Conservation (phyloP, 768 basidiomycete genomes). For the Serendipita indica region DNA sequence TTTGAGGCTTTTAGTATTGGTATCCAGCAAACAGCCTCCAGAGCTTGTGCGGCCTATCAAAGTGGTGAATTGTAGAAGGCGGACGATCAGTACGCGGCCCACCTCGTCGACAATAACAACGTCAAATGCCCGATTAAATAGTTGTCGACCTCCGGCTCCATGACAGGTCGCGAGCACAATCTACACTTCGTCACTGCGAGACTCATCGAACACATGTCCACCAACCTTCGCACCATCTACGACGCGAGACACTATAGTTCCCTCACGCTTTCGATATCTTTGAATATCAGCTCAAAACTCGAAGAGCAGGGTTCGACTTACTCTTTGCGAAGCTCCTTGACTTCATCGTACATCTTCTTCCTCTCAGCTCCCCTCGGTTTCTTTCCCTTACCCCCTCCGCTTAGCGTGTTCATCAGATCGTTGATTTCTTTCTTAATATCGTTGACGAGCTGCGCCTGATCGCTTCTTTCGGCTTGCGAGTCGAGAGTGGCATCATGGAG, state of each 20-base stretch:
- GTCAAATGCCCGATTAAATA: constrained; percentile 69
- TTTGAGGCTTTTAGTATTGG: constrained; percentile 88
- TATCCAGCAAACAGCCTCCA: constrained; percentile 62
- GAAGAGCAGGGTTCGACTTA: constrained; percentile 26
- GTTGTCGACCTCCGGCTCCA: constrained; percentile 72
- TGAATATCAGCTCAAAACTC: not conserved
- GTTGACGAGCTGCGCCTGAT: constrained; percentile 67
- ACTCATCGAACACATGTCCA: not conserved
- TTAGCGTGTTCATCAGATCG: constrained; percentile 43
- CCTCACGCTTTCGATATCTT: constrained; percentile 82
- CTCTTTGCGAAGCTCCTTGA: constrained; percentile 82
- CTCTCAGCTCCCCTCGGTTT: constrained; percentile 41
- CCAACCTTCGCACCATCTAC: constrained; percentile 60
- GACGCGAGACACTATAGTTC: constrained; percentile 67
- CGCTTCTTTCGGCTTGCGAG: constrained; percentile 54
- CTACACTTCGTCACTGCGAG: constrained; percentile 23
- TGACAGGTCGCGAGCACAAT: constrained; percentile 91
- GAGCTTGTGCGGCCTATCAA: not conserved
- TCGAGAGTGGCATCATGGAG: constrained; percentile 40
- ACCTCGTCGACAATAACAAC: constrained; percentile 96
- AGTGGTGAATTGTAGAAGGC: not conserved
- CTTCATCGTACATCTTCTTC: constrained; percentile 76
- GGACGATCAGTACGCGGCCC: constrained; percentile 59
- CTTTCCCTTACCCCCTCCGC: constrained; percentile 52
- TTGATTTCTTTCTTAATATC: constrained; percentile 86